Conservation (phyloP, 192 early-diverging fungal genomes). For the Linnemannia zychae region DNA sequence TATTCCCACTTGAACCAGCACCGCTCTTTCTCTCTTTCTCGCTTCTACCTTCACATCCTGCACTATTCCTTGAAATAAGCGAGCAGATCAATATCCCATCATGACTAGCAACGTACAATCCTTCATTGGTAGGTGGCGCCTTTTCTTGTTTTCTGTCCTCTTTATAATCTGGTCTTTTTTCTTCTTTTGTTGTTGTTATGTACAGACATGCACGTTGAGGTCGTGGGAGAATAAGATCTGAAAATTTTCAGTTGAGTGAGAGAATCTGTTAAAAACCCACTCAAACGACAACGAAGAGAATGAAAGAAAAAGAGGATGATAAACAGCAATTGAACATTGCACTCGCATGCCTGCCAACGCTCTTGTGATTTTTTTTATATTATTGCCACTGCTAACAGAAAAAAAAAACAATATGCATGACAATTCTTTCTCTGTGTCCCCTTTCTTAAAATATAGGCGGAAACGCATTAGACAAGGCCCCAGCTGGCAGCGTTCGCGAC, state of each 20-base stretch:
- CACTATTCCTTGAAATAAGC: not conserved
- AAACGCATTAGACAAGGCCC: constrained; percentile 74
- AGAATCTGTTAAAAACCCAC: not conserved
- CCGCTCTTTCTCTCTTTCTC: not conserved
- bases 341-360: not conserved
- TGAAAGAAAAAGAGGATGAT: not conserved
- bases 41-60: not conserved
- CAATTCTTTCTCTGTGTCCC: not conserved
- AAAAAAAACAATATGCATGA: not conserved
- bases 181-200: not conserved
- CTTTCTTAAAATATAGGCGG: constrained; percentile 65
- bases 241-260: not conserved
- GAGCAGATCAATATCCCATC: constrained; percentile 6
- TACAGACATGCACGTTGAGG: not conserved
- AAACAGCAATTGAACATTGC: not conserved
- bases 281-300: not conserved
- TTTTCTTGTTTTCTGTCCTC: not conserved
- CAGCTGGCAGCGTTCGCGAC: constrained; percentile 76
- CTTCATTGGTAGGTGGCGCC: constrained; percentile 52
- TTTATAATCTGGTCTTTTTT: not conserved
- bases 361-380: not conserved
- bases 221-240: constrained; percentile 5
- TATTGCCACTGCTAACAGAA: not conserved
- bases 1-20: not conserved
- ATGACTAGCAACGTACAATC: constrained; percentile 46